Evolutionary conservation across 768 basidiomycete species (phyloP).

Genomic region (Lyophyllum decastes): DNA sequence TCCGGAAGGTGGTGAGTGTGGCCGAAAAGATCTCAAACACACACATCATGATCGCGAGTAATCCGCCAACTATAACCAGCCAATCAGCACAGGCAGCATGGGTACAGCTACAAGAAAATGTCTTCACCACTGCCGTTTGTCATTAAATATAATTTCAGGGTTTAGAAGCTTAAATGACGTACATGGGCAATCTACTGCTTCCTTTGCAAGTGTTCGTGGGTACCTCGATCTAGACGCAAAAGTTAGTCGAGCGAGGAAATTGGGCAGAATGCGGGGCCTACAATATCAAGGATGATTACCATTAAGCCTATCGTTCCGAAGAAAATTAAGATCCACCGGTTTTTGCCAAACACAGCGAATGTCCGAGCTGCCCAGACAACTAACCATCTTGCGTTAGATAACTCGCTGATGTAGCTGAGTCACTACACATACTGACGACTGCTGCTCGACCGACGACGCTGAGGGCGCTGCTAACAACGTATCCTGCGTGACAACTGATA

Average conservation of each 20-base stretch:
- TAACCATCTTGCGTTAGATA: not conserved
- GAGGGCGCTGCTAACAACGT: constrained; percentile 26
- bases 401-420: constrained; percentile 3
- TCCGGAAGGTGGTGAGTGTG: constrained; percentile 23
- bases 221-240: constrained; percentile 20
- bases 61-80: constrained; percentile 18
- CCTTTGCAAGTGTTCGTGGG: constrained; percentile 25
- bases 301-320: constrained; percentile 22
- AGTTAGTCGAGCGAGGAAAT: not conserved
- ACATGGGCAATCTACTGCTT: constrained; percentile 17
- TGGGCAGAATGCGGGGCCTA: not conserved
- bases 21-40: constrained; percentile 27
- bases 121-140: not conserved
- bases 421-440: constrained; percentile 23
- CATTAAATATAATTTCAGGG: not conserved
- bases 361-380: constrained; percentile 21
- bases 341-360: constrained; percentile 26
- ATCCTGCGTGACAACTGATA: constrained; percentile 26
- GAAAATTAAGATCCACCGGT: constrained; percentile 19
- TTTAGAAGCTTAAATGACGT: not conserved
- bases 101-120: not conserved
- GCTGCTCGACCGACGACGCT: constrained; percentile 30
- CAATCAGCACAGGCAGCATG: not conserved
- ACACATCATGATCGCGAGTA: constrained; percentile 29
- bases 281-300: constrained; percentile 26